Evolutionary conservation across 495 filamentous ascomycete genomes (phyloP).

Genomic region (Penicillium salamii): DNA sequence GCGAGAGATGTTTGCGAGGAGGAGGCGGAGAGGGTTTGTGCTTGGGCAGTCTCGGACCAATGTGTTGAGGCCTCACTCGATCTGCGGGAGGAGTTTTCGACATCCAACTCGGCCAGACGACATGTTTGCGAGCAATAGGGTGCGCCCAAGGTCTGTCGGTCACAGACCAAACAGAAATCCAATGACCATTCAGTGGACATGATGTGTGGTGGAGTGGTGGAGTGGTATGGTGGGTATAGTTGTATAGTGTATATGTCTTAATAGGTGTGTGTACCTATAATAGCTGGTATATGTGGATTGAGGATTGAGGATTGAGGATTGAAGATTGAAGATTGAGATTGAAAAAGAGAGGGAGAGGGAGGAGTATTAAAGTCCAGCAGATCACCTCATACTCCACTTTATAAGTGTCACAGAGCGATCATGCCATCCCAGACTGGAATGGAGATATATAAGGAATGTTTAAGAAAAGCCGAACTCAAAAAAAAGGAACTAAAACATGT

Average conservation of each 20-base stretch:
- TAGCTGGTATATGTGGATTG: no score
- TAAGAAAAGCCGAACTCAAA: neutral
- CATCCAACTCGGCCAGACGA: constrained; percentile 82
- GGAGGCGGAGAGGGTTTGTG: constrained; percentile 63
- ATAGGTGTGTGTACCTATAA: no score
- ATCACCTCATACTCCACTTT: constrained; percentile 5
- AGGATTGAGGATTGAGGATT: no score
- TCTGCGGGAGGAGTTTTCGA: constrained; percentile 22
- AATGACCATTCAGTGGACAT: constrained; percentile 83
- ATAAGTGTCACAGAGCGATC: constrained; percentile 8
- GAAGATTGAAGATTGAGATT: neutral
- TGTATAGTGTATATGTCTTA: neutral
- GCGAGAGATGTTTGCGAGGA: constrained; percentile 82
- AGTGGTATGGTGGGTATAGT: neutral
- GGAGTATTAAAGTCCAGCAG: neutral
- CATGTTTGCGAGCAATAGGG: constrained; percentile 93
- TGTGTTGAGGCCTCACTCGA: constrained; percentile 8
- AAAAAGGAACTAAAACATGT: neutral
- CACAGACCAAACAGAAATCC: constrained; percentile 93
- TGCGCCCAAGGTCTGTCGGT: constrained; percentile 74
- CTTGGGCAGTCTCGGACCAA: constrained; percentile 26
- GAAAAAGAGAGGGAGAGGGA: neutral
- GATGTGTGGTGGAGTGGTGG: constrained; percentile 21
- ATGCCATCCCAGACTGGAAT: neutral
- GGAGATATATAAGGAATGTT: neutral